Evolutionary conservation across 208 protist species (phyloP).

Genomic region (Acanthamoeba quina): DNA sequence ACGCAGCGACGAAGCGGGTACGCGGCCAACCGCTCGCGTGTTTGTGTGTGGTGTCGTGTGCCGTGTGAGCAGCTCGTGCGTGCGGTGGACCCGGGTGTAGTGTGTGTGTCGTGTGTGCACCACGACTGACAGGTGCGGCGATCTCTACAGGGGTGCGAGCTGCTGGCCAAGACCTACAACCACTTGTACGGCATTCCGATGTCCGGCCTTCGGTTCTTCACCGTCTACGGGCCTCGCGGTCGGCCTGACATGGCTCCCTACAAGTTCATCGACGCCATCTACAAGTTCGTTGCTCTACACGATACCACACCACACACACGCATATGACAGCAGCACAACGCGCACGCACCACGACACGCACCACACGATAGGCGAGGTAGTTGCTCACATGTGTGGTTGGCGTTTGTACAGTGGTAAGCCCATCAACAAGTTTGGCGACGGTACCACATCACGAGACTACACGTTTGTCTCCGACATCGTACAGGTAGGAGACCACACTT

Average conservation of each 20-base stretch:
- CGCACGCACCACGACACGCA: neutral
- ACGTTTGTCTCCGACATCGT: conserved; percentile 69
- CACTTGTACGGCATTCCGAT: conserved; percentile 72
- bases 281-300: neutral
- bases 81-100: too few relatives aligned
- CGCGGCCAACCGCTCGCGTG: neutral
- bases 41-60: too few relatives aligned
- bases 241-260: conserved; percentile 73
- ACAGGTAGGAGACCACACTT: neutral
- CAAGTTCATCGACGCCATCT: conserved; percentile 66
- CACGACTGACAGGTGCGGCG: neutral
- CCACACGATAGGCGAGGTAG: neutral
- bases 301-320: neutral
- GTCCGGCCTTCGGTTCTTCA: conserved; percentile 71
- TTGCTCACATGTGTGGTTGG: neutral
- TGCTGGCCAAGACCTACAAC: conserved; percentile 72
- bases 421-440: conserved; percentile 70
- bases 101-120: neutral
- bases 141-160: conserved; percentile 31
- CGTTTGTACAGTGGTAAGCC: conserved; percentile 3
- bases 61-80: too few relatives aligned
- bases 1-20: conserved; percentile 73
- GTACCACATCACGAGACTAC: conserved; percentile 67
- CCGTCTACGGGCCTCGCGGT: conserved; percentile 69
- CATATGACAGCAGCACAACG: too few relatives aligned